A percentile compares a stretch with the other conserved stretches of the same genome.
Evolutionary conservation across 768 basidiomycete species (phyloP).

Genomic region (Sutorius australiensis): DNA sequence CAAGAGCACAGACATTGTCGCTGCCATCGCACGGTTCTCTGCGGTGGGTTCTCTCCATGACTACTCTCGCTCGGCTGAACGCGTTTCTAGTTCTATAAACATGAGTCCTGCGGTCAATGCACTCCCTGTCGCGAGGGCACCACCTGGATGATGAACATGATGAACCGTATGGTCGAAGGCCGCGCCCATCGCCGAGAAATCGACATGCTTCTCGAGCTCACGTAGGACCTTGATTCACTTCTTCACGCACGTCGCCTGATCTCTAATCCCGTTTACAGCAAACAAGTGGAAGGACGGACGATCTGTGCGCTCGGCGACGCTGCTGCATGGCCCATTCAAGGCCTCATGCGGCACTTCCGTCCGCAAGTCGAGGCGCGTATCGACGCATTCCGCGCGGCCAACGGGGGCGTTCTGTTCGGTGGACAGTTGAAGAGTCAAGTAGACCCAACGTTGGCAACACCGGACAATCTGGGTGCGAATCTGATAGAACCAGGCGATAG

Average conservation of each 20-base stretch:
- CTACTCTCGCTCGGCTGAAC: not conserved
- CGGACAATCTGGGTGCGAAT: constrained; percentile 67
- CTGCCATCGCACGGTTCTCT: constrained; percentile 91
- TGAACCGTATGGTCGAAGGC: constrained; percentile 93
- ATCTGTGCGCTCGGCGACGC: constrained; percentile 97
- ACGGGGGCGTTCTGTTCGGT: constrained; percentile 88
- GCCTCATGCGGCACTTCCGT: constrained; percentile 95
- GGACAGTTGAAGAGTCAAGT: constrained; percentile 66
- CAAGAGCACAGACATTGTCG: constrained; percentile 92
- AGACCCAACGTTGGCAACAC: constrained; percentile 65
- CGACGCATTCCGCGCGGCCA: constrained; percentile 62
- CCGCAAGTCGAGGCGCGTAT: constrained; percentile 92
- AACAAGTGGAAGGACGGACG: constrained; percentile 95
- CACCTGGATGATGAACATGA: constrained; percentile 99
- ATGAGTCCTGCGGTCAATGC: constrained; percentile 97
- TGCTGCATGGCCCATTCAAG: constrained; percentile 98
- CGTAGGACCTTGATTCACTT: constrained; percentile 44
- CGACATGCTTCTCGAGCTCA: constrained; percentile 95
- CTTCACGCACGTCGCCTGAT: not conserved
- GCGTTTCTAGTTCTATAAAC: constrained; percentile 83
- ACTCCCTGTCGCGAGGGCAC: constrained; percentile 94
- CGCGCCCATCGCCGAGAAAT: constrained; percentile 91
- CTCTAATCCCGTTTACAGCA: constrained; percentile 42
- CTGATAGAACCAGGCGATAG: constrained; percentile 41
- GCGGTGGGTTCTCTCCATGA: constrained; percentile 41